Evolutionary conservation across 805 yeast species (phyloP).

Genomic region (Scheffersomyces stipitis): DNA sequence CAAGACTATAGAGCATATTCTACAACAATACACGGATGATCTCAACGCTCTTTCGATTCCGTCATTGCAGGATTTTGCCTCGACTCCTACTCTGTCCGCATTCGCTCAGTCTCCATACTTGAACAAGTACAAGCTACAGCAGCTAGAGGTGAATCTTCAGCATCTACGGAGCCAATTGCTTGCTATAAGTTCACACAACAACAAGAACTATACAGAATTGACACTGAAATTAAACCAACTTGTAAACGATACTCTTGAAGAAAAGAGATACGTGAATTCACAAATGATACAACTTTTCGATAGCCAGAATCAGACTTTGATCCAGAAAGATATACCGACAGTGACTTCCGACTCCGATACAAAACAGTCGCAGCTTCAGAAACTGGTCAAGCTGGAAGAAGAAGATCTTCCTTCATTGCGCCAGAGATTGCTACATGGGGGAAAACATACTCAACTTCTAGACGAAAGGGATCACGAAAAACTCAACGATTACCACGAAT

Average conservation of each 20-base stretch:
- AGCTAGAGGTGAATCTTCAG: constrained; percentile 15
- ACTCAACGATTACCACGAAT: constrained; percentile 39
- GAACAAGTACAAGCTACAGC: constrained; percentile 18
- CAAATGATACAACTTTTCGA: constrained; percentile 12
- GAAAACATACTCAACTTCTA: constrained; percentile 13
- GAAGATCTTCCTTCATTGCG: constrained; percentile 23
- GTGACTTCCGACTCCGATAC: not conserved
- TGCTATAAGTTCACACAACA: constrained; percentile 8
- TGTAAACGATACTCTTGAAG: constrained; percentile 17
- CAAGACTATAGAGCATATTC: constrained; percentile 17
- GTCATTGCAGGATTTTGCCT: constrained; percentile 3
- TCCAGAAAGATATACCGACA: not conserved
- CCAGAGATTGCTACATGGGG: constrained; percentile 24
- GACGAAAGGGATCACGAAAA: constrained; percentile 13
- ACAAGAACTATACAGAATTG: constrained; percentile 11
- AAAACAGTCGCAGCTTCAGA: not conserved
- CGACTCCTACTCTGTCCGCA: constrained; percentile 2
- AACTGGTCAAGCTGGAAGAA: constrained; percentile 4
- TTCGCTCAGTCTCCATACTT: constrained; percentile 20
- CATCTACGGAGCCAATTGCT: constrained; percentile 5
- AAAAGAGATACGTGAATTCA: constrained; percentile 17
- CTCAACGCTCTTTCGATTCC: constrained; percentile 14
- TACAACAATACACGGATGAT: constrained; percentile 19
- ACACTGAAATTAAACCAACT: constrained; percentile 13
- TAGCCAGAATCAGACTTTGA: not conserved